These are phyloP conservation scores for Ceratocystis lukuohia DNA, from an alignment of 2,329 filamentous ascomycete species.

Conservation along the genomic window DNA sequence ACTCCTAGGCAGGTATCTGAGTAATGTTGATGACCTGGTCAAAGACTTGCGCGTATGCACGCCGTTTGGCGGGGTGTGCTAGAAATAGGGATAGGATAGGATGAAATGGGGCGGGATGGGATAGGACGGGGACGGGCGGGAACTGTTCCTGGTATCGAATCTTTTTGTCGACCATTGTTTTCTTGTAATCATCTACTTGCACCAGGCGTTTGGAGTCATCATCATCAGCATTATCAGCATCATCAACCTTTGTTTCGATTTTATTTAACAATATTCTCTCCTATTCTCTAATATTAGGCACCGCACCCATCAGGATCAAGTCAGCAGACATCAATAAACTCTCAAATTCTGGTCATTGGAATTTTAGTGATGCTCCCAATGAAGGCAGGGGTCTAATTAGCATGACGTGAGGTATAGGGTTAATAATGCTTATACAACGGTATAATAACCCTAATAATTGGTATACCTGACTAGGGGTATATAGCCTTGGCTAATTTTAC, in stretches of 20 bases:
- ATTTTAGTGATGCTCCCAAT: neutral
- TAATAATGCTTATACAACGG: neutral
- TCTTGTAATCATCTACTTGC: slow-evolving; percentile 10
- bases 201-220: neutral
- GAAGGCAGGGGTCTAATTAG: neutral
- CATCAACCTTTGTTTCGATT: neutral
- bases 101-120: too few species aligned
- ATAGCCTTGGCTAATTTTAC: too few species aligned
- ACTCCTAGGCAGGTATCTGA: slow-evolving; percentile 62
- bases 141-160: neutral
- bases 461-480: too few species aligned
- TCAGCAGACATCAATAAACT: neutral
- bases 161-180: slow-evolving; percentile 22
- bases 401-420: neutral
- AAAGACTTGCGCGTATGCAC: slow-evolving; percentile 69
- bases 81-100: slow-evolving; percentile 26
- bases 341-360: neutral
- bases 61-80: slow-evolving; percentile 50
- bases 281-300: neutral
- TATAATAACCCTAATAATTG: too few species aligned
- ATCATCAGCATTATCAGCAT: slow-evolving; percentile 1
- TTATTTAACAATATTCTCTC: neutral
- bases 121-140: too few species aligned
- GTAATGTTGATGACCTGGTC: slow-evolving; percentile 72
- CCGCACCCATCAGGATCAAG: neutral